These are phyloP conservation scores for Linderina pennispora DNA, from an alignment of 192 early-diverging fungal species.

Conservation along the genomic window DNA sequence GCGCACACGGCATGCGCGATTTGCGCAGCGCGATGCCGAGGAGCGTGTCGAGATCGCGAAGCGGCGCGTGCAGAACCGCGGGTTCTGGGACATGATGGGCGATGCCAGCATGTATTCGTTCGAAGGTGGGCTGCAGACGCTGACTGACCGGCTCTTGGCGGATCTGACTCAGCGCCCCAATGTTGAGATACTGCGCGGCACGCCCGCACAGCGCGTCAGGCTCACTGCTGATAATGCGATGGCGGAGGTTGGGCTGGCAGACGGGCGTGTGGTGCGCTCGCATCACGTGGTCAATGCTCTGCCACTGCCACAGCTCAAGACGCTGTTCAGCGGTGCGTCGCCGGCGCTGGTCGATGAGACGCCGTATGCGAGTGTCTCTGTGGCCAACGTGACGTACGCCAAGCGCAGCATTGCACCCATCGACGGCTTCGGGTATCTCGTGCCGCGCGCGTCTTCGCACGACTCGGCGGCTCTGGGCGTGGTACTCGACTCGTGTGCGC, in stretches of 20 bases:
- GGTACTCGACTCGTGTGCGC: constrained; percentile 80
- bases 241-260: constrained; percentile 24
- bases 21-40: constrained; percentile 11
- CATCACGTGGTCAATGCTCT: constrained; percentile 67
- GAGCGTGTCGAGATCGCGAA: constrained; percentile 9
- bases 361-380: constrained; percentile 70
- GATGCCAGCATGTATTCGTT: constrained; percentile 79
- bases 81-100: constrained; percentile 55
- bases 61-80: constrained; percentile 31
- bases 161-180: constrained; percentile 49
- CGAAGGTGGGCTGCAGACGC: constrained; percentile 66
- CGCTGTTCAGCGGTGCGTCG: constrained; percentile 35
- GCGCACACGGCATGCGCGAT: constrained; percentile 16
- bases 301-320: constrained; percentile 49
- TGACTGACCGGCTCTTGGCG: constrained; percentile 52
- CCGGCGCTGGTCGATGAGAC: constrained; percentile 54
- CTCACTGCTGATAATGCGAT: constrained; percentile 15
- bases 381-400: constrained; percentile 74
- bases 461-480: constrained; percentile 60
- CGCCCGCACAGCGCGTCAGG: constrained; percentile 41
- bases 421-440: constrained; percentile 88
- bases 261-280: constrained; percentile 23
- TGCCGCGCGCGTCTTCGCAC: constrained; percentile 57
- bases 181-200: constrained; percentile 51
- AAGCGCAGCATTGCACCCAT: constrained; percentile 48